Evolutionary conservation across 768 basidiomycete species (phyloP).

Genomic region (Tylopilus cervinicoccineus): DNA sequence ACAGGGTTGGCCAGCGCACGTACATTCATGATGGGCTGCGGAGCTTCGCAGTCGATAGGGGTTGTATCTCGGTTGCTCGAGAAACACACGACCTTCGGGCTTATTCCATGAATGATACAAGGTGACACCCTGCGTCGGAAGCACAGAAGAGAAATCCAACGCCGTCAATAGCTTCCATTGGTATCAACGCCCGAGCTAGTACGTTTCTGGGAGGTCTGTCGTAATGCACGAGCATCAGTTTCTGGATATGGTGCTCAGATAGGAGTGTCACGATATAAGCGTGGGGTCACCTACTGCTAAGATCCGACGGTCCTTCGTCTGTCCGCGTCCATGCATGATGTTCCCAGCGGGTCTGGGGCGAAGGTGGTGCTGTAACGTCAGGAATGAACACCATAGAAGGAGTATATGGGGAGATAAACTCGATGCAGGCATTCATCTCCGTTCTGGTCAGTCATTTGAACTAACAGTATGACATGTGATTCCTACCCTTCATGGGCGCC

Average conservation of each 20-base stretch:
- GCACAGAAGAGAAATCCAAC: background rate
- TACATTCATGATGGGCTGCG: background rate
- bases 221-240: conserved; percentile 1
- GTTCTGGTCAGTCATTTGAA: background rate
- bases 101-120: background rate
- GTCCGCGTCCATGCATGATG: background rate
- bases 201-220: background rate
- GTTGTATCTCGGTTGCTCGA: background rate
- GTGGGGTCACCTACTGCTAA: background rate
- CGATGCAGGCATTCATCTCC: background rate
- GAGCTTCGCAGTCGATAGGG: background rate
- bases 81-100: background rate
- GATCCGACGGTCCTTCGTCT: background rate
- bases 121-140: background rate
- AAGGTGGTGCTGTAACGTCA: background rate
- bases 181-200: conserved; percentile 7
- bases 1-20: background rate
- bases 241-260: background rate
- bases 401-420: background rate
- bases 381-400: background rate
- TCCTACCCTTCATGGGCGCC: background rate
- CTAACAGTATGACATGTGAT: background rate
- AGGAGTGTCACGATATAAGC: background rate
- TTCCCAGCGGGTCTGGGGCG: background rate
- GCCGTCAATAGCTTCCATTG: conserved; percentile 5